These are phyloP conservation scores for Xylariaceae sp. DNA, from an alignment of 2,329 filamentous ascomycete genomes.

Conservation along the genomic window DNA sequence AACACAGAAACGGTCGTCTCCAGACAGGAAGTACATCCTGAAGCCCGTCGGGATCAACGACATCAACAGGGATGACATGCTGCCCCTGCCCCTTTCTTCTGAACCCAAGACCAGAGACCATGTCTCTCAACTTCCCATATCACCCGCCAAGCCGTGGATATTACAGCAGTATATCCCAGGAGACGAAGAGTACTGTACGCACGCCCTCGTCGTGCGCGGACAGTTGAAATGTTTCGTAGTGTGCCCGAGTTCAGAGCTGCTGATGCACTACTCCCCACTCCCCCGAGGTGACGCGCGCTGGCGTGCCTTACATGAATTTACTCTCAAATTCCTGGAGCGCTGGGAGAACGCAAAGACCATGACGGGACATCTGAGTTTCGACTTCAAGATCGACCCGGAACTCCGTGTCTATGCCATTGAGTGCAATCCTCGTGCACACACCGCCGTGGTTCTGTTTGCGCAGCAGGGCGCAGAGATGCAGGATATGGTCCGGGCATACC, in stretches of 20 bases:
- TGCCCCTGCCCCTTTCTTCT: slow-evolving; percentile 54
- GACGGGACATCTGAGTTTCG: slow-evolving; percentile 68
- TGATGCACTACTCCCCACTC: slow-evolving; percentile 63
- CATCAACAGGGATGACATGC: slow-evolving; percentile 55
- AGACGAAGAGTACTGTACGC: slow-evolving; percentile 64
- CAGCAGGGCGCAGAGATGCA: slow-evolving; percentile 37
- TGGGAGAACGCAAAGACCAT: slow-evolving; percentile 40
- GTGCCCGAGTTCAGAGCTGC: slow-evolving; percentile 56
- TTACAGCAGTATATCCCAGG: slow-evolving; percentile 61
- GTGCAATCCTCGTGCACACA: slow-evolving; percentile 66
- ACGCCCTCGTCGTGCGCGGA: slow-evolving; percentile 61
- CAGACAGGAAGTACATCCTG: slow-evolving; percentile 52
- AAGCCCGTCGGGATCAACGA: slow-evolving; percentile 62
- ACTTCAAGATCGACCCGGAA: slow-evolving; percentile 56
- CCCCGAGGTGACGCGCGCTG: slow-evolving; percentile 49
- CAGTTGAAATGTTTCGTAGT: slow-evolving; percentile 61
- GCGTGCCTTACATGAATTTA: slow-evolving; percentile 60
- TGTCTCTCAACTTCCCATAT: slow-evolving; percentile 51
- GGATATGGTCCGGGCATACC: slow-evolving; percentile 48
- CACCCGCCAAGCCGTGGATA: slow-evolving; percentile 54
- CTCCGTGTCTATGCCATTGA: slow-evolving; percentile 60
- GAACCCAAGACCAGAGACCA: slow-evolving; percentile 49
- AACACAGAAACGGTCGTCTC: slow-evolving; percentile 18
- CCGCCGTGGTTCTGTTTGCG: slow-evolving; percentile 57
- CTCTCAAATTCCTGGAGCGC: slow-evolving; percentile 48